These are phyloP conservation scores for Teunomyces funiuensis DNA, from an alignment of 805 yeast genomes.

Conservation along the genomic window DNA sequence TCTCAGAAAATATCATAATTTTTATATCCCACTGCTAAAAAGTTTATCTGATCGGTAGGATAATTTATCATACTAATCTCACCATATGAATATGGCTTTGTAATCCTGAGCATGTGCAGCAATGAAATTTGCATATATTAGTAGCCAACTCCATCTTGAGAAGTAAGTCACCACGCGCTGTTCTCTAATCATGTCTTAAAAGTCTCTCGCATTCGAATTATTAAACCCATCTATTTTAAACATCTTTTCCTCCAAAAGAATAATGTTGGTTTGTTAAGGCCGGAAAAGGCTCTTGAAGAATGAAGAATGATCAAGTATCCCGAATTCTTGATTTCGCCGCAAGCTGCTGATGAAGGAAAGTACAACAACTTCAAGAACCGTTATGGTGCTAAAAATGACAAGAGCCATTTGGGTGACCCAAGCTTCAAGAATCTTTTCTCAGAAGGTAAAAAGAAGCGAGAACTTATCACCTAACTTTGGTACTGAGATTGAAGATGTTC, in stretches of 20 bases:
- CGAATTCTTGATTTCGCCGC: constrained; percentile 17
- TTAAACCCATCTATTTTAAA: constrained; percentile 9
- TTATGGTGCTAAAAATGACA: constrained; percentile 22
- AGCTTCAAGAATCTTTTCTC: constrained; percentile 20
- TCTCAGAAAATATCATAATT: not conserved
- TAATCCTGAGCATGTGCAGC: no score
- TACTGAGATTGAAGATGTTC: constrained; percentile 30
- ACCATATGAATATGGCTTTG: not conserved
- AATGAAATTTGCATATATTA: no score
- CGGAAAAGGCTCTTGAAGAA: constrained; percentile 12
- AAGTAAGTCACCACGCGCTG: no score
- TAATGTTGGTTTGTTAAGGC: constrained; percentile 1
- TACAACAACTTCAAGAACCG: constrained; percentile 22
- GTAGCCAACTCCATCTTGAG: no score
- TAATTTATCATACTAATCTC: no score
- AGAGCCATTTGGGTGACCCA: constrained; percentile 26
- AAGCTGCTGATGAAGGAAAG: constrained; percentile 18
- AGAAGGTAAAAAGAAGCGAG: constrained; percentile 15
- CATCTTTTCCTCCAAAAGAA: not conserved
- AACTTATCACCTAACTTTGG: constrained; percentile 35
- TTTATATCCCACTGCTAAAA: no score
- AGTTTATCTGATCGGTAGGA: no score
- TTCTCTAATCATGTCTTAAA: constrained; percentile 6
- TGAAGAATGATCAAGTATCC: constrained; percentile 22
- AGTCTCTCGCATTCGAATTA: constrained; percentile 9